phyloP scores from a whole-genome alignment of 116 monocot genomes.

The Trichopus zeylanicus region DNA sequence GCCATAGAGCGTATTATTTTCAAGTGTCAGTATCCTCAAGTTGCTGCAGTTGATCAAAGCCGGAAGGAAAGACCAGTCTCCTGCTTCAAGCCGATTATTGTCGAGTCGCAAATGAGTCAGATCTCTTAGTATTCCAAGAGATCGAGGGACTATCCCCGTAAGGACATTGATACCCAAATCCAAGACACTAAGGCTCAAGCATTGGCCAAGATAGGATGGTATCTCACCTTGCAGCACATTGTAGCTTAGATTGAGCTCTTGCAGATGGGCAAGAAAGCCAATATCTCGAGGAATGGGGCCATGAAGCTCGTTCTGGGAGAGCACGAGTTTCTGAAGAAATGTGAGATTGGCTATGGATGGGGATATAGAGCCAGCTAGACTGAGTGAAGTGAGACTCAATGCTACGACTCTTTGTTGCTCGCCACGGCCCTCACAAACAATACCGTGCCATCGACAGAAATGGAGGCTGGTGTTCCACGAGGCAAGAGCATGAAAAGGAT shows the following conservation, averaged over 20 bases:
- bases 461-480: background rate
- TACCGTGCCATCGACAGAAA: background rate
- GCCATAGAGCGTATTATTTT: too few relatives aligned
- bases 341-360: background rate
- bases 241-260: background rate
- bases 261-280: background rate
- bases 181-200: background rate
- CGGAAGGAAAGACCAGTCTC: too few relatives aligned
- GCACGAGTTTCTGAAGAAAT: background rate
- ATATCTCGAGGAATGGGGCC: background rate
- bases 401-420: background rate
- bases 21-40: too few relatives aligned
- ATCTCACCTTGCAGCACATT: background rate
- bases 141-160: background rate
- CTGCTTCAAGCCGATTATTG: background rate
- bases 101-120: background rate
- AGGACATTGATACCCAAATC: background rate
- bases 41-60: too few relatives aligned
- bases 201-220: background rate
- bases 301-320: background rate
- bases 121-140: background rate
- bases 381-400: background rate
- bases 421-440: background rate
- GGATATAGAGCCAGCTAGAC: background rate
- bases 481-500: background rate